Percentiles rank a stretch among this genome's conserved stretches.
Conservation (phyloP, 805 yeast genomes). For the Candida takata region DNA sequence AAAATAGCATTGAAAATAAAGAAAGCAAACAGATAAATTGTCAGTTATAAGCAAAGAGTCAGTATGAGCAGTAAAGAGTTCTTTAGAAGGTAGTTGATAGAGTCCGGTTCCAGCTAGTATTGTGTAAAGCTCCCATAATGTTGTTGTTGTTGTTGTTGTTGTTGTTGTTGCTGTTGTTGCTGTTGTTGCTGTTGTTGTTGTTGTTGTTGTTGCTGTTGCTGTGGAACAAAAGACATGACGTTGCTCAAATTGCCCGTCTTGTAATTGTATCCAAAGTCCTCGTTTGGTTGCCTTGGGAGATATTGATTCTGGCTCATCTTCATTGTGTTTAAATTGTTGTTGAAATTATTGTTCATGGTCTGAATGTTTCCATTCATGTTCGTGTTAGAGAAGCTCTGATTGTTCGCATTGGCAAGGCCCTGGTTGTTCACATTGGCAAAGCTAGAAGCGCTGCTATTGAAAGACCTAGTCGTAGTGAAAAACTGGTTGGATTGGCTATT, state of each 20-base stretch:
- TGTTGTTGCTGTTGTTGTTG: background rate
- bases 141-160: no score
- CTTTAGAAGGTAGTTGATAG: background rate
- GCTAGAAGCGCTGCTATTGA: no score
- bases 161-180: background rate
- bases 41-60: background rate
- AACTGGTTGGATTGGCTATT: no score
- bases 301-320: background rate
- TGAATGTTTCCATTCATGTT: background rate
- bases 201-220: background rate
- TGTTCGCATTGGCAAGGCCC: background rate
- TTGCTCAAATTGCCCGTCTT: background rate
- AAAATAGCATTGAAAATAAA: background rate
- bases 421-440: no score
- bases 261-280: background rate
- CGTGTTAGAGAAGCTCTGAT: background rate
- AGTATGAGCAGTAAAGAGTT: background rate
- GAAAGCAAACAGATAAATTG: background rate
- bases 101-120: background rate
- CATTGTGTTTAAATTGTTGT: background rate
- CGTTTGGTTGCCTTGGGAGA: background rate
- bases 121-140: background rate
- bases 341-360: background rate
- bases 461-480: no score
- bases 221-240: conserved; percentile 3